Base-by-base conservation (phyloP, 2,329 filamentous ascomycete genomes). In the Neopestalotiopsis sp. region DNA sequence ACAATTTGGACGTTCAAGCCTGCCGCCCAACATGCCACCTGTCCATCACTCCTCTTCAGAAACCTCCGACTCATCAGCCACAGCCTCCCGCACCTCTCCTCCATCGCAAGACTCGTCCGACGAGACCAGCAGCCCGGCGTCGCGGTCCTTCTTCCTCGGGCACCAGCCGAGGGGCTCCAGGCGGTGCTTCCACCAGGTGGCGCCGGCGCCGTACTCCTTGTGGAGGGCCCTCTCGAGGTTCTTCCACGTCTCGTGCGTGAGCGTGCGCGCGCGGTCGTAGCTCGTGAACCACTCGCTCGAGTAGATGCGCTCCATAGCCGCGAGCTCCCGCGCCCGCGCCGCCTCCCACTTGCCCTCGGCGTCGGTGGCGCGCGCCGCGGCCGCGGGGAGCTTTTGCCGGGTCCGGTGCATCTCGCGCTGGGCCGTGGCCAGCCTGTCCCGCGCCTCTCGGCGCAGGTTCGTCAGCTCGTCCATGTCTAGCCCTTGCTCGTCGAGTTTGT, bases 21-120 rank as follows among this genome's bases (percentile, higher is more conserved):
- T 28, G 24, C 24, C 24, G 24, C 24, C 24, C 2, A 28, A 28
- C 24, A 28, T 28, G 24, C 34, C 34, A 10, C 1, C 34, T 53
- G n/a, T 53, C 20, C 4, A 12, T 64, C 20, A 64, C 61, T 64
- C 61, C 28, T 64, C 61, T 64, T 64, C 61, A 24, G 61, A 64
- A 14, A 32, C 40, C 17, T 64, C 61, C 14, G 40, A 34, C 7
- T 64, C 61, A 4, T 17, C 14, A 14, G 0, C 14, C 34, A 13
- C 5, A 12, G 10, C 7, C 61, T 10, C 20, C 12, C 6, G 17
- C 61, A 13, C 34, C 64, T 5, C 12, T 45, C 4, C 14, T n/a
- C 30, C 24, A 28, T 28, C 24, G 24, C 14, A 38, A 34, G 49
- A 32, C 38, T 58, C 30, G 20, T 5, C 24, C n/a, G 14, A 13